Conservation (phyloP, 116 monocot species). For the Iris pallida region DNA sequence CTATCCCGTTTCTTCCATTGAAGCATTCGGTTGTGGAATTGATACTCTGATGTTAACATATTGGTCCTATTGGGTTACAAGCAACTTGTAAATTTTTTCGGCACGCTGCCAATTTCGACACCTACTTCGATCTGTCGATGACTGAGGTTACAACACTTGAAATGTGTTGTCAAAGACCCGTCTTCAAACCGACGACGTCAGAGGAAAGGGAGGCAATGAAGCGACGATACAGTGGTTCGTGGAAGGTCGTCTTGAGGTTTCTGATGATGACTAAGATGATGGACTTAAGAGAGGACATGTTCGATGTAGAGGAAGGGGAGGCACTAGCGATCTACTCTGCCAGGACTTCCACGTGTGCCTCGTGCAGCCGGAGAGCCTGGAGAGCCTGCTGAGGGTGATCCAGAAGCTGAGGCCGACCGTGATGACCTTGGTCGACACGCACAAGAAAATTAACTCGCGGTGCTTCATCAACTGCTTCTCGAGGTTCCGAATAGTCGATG, state of each 20-base stretch:
- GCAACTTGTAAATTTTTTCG: conserved; percentile 5
- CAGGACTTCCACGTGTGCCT: not conserved
- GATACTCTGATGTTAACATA: not conserved
- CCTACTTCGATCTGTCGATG: not conserved
- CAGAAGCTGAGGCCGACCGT: conserved; percentile 9
- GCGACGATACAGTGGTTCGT: no score
- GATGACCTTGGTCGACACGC: conserved; percentile 4
- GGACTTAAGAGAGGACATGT: conserved; percentile 9
- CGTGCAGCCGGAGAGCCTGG: conserved; percentile 8
- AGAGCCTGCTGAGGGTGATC: conserved; percentile 8
- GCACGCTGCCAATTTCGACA: not conserved
- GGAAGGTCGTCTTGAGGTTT: no score
- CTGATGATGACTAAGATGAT: not conserved
- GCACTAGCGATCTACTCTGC: conserved; percentile 1
- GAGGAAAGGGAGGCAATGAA: no score
- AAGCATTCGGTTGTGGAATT: not conserved
- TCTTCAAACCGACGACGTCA: no score
- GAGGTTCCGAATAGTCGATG: no score
- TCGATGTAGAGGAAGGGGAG: conserved; percentile 10
- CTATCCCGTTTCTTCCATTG: not conserved
- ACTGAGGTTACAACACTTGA: no score
- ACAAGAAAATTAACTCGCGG: conserved; percentile 6
- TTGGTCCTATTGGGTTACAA: conserved; percentile 8
- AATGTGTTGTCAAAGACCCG: no score
- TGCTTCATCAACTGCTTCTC: conserved; percentile 4